phyloP scores from a whole-genome alignment of 495 filamentous ascomycete genomes.

The Cladorrhinum samala region DNA sequence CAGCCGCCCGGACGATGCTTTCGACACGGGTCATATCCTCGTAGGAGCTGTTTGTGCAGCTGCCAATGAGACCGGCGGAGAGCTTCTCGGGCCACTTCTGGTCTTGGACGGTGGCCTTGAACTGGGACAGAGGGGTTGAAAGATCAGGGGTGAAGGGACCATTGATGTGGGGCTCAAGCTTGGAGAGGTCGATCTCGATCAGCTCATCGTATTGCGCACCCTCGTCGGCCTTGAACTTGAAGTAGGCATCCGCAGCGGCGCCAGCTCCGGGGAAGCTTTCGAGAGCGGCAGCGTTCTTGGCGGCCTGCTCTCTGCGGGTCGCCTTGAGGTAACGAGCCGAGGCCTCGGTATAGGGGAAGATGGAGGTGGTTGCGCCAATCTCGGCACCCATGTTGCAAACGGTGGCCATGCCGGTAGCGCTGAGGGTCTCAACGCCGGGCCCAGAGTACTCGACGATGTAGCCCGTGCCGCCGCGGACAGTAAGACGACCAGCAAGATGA shows the following conservation, averaged over 20 bases:
- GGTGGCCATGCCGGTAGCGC: slow-evolving; percentile 89
- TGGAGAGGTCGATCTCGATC: slow-evolving; percentile 85
- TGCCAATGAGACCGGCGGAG: slow-evolving; percentile 89
- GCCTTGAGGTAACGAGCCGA: slow-evolving; percentile 67
- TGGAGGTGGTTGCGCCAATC: slow-evolving; percentile 91
- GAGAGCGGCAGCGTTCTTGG: slow-evolving; percentile 52
- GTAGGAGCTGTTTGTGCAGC: slow-evolving; percentile 98
- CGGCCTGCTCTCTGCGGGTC: slow-evolving; percentile 72
- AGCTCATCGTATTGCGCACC: slow-evolving; percentile 81
- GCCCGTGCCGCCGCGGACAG: slow-evolving; percentile 90
- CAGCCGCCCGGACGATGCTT: slow-evolving; percentile 82
- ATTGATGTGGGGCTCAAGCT: slow-evolving; percentile 94
- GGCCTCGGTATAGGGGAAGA: slow-evolving; percentile 60
- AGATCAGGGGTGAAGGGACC: slow-evolving; percentile 94
- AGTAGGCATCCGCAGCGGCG: slow-evolving; percentile 30
- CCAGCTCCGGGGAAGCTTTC: slow-evolving; percentile 36
- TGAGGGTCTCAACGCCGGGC: slow-evolving; percentile 80
- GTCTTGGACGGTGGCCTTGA: slow-evolving; percentile 72
- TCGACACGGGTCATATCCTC: slow-evolving; percentile 96
- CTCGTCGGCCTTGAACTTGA: slow-evolving; percentile 62
- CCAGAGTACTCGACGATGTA: slow-evolving; percentile 90
- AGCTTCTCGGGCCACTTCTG: slow-evolving; percentile 88
- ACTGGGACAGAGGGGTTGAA: slow-evolving; percentile 83
- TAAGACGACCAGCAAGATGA: slow-evolving; percentile 79
- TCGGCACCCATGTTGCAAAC: slow-evolving; percentile 86